Base-by-base conservation (phyloP, 148 eudicot species). In the Cornus controversa region DNA sequence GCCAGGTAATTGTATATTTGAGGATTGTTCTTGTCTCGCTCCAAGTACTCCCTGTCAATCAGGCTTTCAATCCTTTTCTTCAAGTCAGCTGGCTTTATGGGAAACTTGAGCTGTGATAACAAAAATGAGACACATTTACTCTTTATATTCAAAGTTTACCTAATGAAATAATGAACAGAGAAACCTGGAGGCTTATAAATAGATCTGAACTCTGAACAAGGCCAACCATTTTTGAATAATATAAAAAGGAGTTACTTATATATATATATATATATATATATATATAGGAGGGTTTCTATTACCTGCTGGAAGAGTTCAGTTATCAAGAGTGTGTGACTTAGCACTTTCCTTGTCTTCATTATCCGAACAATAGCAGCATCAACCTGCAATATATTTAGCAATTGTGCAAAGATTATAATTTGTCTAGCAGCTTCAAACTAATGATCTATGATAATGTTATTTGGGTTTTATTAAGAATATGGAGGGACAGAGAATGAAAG, bases 241-340 rank as follows among this genome's bases (percentile, higher is more conserved):
- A 6, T 9, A 67, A 50, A 24, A 22, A 18, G 25, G n/a, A n/a
- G n/a, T n/a, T n/a, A n/a, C n/a, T n/a, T n/a, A n/a, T n/a, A n/a
- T n/a, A n/a, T n/a, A n/a, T n/a, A n/a, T n/a, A n/a, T n/a, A n/a
- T n/a, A n/a, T n/a, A n/a, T n/a, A n/a, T n/a, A n/a, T n/a, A n/a
- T n/a, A n/a, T n/a, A n/a, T n/a, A n/a, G n/a, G 47, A 66, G 27
- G 27, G 65, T 18, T 70, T 13, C 24, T 0, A 18, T 66, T 75
- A 95, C 99, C 99, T 96, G 99, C 87, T 93, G 99, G 82, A 93
- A 96, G 80, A 96, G 94, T 82, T 96, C 99, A 18, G 99, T 96
- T 73, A 96, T 96, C 77, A 96, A 76, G 37, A 96, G 94, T 0
- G 99, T 96, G 82, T 96, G 99, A 78, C 99, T 96, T 45, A 93